Evolutionary conservation across 2,329 filamentous ascomycete genomes (phyloP), one percentile per base, ranked within the genome.

Genomic region (Rhinocladiella similis): DNA sequence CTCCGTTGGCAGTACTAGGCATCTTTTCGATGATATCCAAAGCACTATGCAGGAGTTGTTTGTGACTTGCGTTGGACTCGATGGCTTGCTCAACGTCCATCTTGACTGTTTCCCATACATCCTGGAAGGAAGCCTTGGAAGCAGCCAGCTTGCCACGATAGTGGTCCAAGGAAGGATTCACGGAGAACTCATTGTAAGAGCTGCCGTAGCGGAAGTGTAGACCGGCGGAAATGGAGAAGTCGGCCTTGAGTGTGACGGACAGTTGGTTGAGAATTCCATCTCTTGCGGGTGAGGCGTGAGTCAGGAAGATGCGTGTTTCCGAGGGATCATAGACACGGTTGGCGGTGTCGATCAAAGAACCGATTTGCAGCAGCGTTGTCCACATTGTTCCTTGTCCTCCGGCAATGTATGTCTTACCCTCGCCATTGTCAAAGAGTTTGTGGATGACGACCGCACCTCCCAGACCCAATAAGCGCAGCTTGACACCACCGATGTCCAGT

Each of bases 321-420:
- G 93, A 96, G 1, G 94, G 94, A 70, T 99, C 94, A 75, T 97
- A 99, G 57, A 99, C 94, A 67, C 94, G 90, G 74, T 97, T 96
- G 16, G 94, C 94, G 3, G 95, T 99, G 72, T 99, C 94, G 52
- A 99, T 91, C 48, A 99, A 81, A 76, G 99, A 94, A 51, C 94
- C 94, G 89, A 99, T 99, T 76, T 99, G 94, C 63, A 99, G 77
- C 27, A 99, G 80, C 5, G 94, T 99, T 6, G 94, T 99, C 94
- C 94, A 99, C 94, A 99, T 99, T 45, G 94, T 99, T 60, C 94
- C 94, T 74, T 99, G 94, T 18, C 94, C 94, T 71, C 94, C 94
- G 19, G 94, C 94, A 74, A 99, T 99, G 1, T 95, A 99, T 49
- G 94, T 99, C 74, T 93, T 87, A 59, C 94, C 94, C 71, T 99